Base-by-base conservation (phyloP, 768 basidiomycete species). In the Trametes elegans region DNA sequence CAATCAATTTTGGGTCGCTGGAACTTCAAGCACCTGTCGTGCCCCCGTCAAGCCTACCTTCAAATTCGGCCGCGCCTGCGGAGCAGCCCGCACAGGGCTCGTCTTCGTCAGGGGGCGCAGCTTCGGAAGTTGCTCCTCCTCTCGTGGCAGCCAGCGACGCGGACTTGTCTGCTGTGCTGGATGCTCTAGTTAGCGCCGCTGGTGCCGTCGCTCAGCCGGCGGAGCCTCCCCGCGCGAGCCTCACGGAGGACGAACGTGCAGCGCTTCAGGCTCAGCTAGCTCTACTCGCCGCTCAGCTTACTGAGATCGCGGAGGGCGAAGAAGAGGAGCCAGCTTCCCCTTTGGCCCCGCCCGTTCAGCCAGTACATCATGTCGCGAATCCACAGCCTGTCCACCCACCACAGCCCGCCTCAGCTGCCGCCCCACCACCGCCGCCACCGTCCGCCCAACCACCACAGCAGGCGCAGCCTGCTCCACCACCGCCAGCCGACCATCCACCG, bases 1-100 rank as follows among this genome's bases (percentile, higher is more conserved):
- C 87, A 3, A 87, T 90, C 70, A 87, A 88, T 66, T 87, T 88
- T 62, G 82, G 81, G n/a, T n/a, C n/a, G n/a, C n/a, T n/a, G n/a
- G 4, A 73, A 71, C 19, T 68, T 86, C 24, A 50, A 53, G 54
- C 62, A n/a, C n/a, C n/a, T n/a, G n/a, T 49, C 48, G 57, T 44
- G 59, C 58, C 11, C 35, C n/a, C 27, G 9, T 39, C n/a, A n/a
- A n/a, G n/a, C n/a, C n/a, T n/a, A n/a, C n/a, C 55, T 44, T 23
- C 38, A 8, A 23, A 18, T 23, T 24, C 44, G 29, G 19, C 39
- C 16, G 34, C 49, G 10, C 16, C 39, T 4, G 41, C 36, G 7
- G 51, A 26, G 28, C 55, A 45, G 34, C 5, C 57, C 8, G 31
- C 53, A 6, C 32, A 38, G 9, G 29, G 39, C 29, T n/a, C n/a